Evolutionary conservation across 2,329 filamentous ascomycete species (phyloP).

Genomic region (Boeremia exigua): DNA sequence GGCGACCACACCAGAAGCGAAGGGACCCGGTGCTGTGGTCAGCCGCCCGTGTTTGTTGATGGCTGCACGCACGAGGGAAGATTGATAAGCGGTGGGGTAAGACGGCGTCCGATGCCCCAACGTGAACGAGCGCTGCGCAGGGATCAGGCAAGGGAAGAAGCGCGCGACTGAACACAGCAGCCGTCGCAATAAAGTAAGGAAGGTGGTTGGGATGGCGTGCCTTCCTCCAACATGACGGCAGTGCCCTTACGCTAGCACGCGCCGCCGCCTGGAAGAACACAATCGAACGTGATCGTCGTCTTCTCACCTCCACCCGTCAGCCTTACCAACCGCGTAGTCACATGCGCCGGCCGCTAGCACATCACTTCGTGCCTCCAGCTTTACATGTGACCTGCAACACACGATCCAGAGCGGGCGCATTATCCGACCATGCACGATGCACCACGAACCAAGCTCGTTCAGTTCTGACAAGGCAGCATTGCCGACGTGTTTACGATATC

Average conservation of each 20-base stretch:
- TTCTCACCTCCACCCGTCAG: constrained; percentile 22
- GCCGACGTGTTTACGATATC: neutral
- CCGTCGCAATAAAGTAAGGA: constrained; percentile 19
- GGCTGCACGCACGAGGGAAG: constrained; percentile 5
- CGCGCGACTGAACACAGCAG: constrained; percentile 11
- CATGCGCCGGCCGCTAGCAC: constrained; percentile 13
- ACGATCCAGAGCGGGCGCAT: neutral
- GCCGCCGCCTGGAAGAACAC: constrained; percentile 20
- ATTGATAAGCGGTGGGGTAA: constrained; percentile 20
- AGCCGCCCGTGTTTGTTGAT: constrained; percentile 5
- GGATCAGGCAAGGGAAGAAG: constrained; percentile 15
- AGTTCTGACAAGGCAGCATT: neutral
- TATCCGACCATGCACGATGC: neutral
- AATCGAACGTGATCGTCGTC: constrained; percentile 35
- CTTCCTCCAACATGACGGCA: constrained; percentile 27
- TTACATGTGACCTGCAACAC: neutral
- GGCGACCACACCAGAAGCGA: constrained; percentile 26
- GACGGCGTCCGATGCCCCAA: constrained; percentile 2
- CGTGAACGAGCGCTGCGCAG: constrained; percentile 18
- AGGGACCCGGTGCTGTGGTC: constrained; percentile 19
- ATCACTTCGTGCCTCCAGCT: neutral
- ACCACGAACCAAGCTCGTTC: neutral
- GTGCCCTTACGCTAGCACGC: constrained; percentile 9
- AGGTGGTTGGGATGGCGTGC: constrained; percentile 28
- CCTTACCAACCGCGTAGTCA: constrained; percentile 20